Conservation (phyloP, 2,329 filamentous ascomycete species). For the Neonectria punicea region DNA sequence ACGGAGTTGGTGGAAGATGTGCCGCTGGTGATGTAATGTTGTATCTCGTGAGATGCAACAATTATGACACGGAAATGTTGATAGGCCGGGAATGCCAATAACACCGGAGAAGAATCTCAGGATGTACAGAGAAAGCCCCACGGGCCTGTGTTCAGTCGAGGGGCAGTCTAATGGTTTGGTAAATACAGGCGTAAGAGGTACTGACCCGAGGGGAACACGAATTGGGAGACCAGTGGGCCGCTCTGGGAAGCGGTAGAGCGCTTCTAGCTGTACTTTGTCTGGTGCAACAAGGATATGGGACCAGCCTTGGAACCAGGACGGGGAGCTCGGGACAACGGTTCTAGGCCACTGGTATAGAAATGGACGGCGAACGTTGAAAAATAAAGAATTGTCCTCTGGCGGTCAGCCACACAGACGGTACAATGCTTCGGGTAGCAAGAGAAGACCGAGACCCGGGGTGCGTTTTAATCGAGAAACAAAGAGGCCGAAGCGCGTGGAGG, state of each 20-base stretch:
- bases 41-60: neutral
- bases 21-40: neutral
- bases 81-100: conserved; percentile 14
- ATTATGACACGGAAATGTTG: conserved; percentile 9
- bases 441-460: neutral
- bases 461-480: conserved; percentile 6
- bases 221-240: conserved; percentile 11
- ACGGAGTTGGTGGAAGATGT: neutral
- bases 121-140: conserved; percentile 20
- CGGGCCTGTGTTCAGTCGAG: conserved; percentile 16
- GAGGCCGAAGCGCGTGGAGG: neutral
- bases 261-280: conserved; percentile 28
- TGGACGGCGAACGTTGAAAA: conserved; percentile 4
- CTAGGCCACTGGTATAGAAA: conserved; percentile 4
- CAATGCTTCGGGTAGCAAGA: conserved; percentile 18
- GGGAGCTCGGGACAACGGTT: conserved; percentile 23
- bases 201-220: conserved; percentile 23
- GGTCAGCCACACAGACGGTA: conserved; percentile 28
- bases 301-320: conserved; percentile 17
- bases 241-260: conserved; percentile 11
- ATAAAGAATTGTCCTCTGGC: conserved; percentile 17
- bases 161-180: neutral
- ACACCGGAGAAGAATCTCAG: conserved; percentile 1
- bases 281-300: conserved; percentile 36
- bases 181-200: conserved; percentile 10